A percentile compares a stretch with the other conserved stretches of the same genome.
Evolutionary conservation across 2,329 filamentous ascomycete species (phyloP).

Genomic region (Clonostachys sp.): DNA sequence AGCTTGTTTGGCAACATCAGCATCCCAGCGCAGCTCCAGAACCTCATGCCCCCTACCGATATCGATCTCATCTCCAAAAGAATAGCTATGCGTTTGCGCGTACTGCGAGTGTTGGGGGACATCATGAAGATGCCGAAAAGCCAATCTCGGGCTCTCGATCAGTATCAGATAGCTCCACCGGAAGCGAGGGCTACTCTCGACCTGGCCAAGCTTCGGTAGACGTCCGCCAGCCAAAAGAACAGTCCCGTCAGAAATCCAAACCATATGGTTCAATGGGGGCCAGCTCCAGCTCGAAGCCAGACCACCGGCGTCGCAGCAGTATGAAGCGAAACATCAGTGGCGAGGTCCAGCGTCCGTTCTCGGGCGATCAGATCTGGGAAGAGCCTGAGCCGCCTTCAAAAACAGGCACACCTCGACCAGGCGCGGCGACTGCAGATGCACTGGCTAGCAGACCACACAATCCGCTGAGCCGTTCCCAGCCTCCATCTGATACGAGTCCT

Average conservation of each 20-base stretch:
- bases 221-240: conserved; percentile 8
- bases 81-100: conserved; percentile 68
- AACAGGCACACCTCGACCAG: conserved; percentile 15
- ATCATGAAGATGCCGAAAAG: conserved; percentile 39
- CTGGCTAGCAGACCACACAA: conserved; percentile 24
- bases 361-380: conserved; percentile 82
- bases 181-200: conserved; percentile 34
- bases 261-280: conserved; percentile 31
- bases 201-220: conserved; percentile 19
- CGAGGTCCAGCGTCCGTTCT: conserved; percentile 62
- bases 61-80: conserved; percentile 64
- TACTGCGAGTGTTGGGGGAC: conserved; percentile 51
- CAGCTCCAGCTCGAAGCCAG: conserved; percentile 15
- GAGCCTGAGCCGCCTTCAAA: conserved; percentile 56
- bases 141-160: conserved; percentile 37
- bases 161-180: conserved; percentile 46
- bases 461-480: conserved; percentile 21
- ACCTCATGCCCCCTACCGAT: conserved; percentile 62
- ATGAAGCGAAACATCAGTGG: conserved; percentile 68
- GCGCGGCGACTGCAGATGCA: conserved; percentile 12
- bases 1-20: conserved; percentile 74
- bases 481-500: conserved; percentile 36
- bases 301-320: conserved; percentile 56
- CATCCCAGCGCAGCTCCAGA: conserved; percentile 48
- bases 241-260: conserved; percentile 22